Conservation (phyloP, 345 rosid species). For the Eutrema yunnanense region DNA sequence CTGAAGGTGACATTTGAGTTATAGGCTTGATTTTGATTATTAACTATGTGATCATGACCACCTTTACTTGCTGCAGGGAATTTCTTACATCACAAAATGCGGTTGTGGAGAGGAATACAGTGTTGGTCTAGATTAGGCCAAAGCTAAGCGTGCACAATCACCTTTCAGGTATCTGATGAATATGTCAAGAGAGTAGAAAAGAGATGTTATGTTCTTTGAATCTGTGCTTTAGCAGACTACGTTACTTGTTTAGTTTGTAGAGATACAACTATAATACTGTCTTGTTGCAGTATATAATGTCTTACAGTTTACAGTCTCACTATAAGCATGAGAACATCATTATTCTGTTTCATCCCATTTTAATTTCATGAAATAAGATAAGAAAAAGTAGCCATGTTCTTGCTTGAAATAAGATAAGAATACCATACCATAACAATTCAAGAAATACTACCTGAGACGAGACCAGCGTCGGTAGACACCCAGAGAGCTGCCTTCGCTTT, state of each 20-base stretch:
- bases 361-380: background rate
- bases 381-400: background rate
- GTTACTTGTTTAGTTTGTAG: background rate
- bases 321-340: background rate
- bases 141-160: background rate
- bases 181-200: background rate
- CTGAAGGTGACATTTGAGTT: slow-evolving; percentile 39
- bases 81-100: slow-evolving; percentile 49
- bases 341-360: background rate
- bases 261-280: background rate
- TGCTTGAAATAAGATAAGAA: no score
- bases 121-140: slow-evolving; percentile 26
- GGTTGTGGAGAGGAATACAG: slow-evolving; percentile 52
- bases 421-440: background rate
- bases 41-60: background rate
- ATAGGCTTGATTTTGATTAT: background rate
- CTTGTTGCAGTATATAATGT: background rate
- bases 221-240: background rate
- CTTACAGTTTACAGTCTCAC: background rate
- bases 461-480: background rate
- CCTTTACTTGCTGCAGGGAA: slow-evolving; percentile 40
- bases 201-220: background rate
- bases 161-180: background rate
- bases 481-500: no score
- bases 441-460: slow-evolving; percentile 4